phyloP scores from a whole-genome alignment of 2,329 filamentous ascomycete species.

The Phaeosphaeria sp. region DNA sequence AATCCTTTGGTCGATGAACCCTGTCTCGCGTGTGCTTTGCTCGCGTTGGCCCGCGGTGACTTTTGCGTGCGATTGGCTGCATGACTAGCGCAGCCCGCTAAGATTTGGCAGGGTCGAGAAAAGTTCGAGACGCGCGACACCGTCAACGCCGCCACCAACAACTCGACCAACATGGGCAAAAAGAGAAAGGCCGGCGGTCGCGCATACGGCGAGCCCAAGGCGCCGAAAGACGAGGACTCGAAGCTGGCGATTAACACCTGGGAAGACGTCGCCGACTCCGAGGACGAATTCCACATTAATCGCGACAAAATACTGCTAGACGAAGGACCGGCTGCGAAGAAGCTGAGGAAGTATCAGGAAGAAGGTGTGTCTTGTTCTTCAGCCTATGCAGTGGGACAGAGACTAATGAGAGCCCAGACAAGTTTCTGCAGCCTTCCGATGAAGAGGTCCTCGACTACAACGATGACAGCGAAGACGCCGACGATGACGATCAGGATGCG shows the following conservation, averaged over 20 bases:
- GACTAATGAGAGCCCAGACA: constrained; percentile 53
- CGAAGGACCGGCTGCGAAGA: constrained; percentile 79
- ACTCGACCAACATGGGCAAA: constrained; percentile 55
- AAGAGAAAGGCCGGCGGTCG: constrained; percentile 72
- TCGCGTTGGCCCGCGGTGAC: neutral
- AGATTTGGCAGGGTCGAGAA: constrained; percentile 27
- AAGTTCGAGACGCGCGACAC: constrained; percentile 29
- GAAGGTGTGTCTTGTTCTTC: constrained; percentile 58
- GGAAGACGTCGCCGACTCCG: constrained; percentile 89
- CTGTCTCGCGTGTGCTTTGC: neutral
- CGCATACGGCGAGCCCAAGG: constrained; percentile 44
- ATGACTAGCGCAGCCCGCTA: constrained; percentile 25
- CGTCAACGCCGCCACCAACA: constrained; percentile 9
- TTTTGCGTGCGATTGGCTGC: neutral
- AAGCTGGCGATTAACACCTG: constrained; percentile 68
- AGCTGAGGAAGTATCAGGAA: constrained; percentile 72
- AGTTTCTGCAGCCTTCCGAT: constrained; percentile 64
- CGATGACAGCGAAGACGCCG: constrained; percentile 52
- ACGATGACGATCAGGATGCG: constrained; percentile 48
- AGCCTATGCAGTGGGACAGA: neutral
- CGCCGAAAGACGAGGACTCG: constrained; percentile 51
- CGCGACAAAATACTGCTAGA: constrained; percentile 87
- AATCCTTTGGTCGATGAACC: neutral
- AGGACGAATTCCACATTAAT: constrained; percentile 90
- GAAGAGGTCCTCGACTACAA: constrained; percentile 67